Evolutionary conservation across 805 yeast species (phyloP).

Genomic region (Tetrapisispora iriomotensis): DNA sequence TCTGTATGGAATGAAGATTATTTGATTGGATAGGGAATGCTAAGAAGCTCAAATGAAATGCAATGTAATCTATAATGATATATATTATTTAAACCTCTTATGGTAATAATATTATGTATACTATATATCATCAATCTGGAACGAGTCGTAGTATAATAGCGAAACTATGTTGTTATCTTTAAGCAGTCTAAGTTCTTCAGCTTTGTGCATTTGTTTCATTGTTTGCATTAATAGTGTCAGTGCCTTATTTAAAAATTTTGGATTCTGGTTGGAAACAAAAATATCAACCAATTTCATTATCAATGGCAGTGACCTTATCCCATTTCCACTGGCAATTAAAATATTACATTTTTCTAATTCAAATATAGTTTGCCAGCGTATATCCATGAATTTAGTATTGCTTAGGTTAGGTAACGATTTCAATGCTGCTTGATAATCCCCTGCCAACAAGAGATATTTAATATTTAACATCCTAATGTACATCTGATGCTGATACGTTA

Average conservation of each 20-base stretch:
- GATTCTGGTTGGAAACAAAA: conserved; percentile 39
- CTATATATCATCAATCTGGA: not conserved
- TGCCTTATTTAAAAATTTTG: conserved; percentile 38
- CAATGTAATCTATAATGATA: too few species aligned
- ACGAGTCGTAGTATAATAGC: conserved; percentile 4
- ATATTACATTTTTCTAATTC: conserved; percentile 18
- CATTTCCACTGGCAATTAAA: conserved; percentile 34
- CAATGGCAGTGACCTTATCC: conserved; percentile 42
- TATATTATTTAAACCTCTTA: too few species aligned
- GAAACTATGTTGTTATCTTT: conserved; percentile 4
- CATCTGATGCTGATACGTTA: conserved; percentile 29
- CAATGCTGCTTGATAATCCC: conserved; percentile 23
- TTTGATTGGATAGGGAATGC: not conserved
- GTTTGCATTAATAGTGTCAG: conserved; percentile 37
- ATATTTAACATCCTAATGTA: conserved; percentile 33
- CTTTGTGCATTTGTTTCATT: conserved; percentile 33
- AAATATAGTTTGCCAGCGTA: conserved; percentile 21
- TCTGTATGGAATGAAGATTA: not conserved
- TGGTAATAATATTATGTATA: not conserved
- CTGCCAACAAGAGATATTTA: conserved; percentile 31
- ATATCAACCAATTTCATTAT: conserved; percentile 40
- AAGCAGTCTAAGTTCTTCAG: conserved; percentile 28
- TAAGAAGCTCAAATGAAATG: not conserved
- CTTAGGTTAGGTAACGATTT: conserved; percentile 15
- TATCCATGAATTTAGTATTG: conserved; percentile 14